Conservation (phyloP, 2,329 filamentous ascomycete species). For the Xylariaceae sp. region DNA sequence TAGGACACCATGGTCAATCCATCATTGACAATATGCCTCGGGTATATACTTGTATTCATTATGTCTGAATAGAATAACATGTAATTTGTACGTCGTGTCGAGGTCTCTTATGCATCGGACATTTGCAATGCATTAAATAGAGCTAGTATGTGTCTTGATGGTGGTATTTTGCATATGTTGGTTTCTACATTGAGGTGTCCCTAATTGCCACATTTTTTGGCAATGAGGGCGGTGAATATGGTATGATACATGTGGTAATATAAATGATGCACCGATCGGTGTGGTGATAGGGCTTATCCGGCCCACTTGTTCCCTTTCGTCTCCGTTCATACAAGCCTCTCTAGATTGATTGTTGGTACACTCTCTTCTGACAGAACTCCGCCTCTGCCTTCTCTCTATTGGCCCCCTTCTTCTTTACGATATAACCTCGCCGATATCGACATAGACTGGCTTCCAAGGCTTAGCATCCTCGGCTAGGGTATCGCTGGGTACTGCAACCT, state of each 20-base stretch:
- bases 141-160: no score
- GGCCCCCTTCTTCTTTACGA: constrained; percentile 24
- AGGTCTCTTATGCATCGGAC: no score
- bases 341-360: constrained; percentile 7
- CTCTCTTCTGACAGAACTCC: constrained; percentile 10
- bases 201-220: neutral
- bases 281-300: neutral
- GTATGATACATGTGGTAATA: neutral
- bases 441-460: constrained; percentile 63
- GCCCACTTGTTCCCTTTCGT: neutral
- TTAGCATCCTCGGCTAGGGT: constrained; percentile 58
- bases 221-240: neutral
- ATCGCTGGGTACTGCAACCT: constrained; percentile 65
- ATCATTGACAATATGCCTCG: no score
- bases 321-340: constrained; percentile 9
- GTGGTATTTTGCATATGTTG: no score
- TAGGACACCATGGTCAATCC: no score
- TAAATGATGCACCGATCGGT: neutral
- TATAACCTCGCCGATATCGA: constrained; percentile 70
- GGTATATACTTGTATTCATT: no score
- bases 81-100: no score
- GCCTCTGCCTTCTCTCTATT: neutral
- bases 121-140: no score
- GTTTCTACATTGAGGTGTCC: neutral
- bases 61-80: no score